Evolutionary conservation across 495 filamentous ascomycete genomes (phyloP), one percentile per base, ranked within the genome.

Genomic region (Podospora pseudoanserina): DNA sequence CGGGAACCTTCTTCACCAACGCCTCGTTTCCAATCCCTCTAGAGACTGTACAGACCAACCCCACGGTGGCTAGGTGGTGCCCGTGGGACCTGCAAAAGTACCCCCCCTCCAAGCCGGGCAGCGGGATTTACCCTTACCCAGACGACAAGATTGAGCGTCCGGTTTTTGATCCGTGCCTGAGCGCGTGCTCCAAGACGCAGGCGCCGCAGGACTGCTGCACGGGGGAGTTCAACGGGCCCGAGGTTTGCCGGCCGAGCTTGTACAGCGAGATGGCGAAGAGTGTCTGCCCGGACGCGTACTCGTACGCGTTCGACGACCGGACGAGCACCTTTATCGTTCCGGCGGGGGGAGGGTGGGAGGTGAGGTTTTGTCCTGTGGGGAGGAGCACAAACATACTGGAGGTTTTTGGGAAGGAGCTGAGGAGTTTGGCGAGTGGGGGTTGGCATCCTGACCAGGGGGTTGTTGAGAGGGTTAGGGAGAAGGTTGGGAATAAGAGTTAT

Each of bases 241-340:
- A 79, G 53, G 77, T 75, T 13, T 94, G 91, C 79, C 71, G 77
- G 69, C 88, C 90, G 6, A 84, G 83, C 59, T 67, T 82, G 26
- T 94, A 92, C 74, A 86, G 85, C 65, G 82, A 75, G 66, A 74
- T 79, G 20, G 89, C 89, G 34, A 94, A 94, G 82, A 77, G 68
- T 19, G 84, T 93, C 18, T 94, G 91, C 76, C 91, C 91, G 2
- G 91, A 94, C 78, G 91, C 91, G 19, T 94, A 94, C 76, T 90
- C 87, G 73, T 94, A 85, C 73, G 90, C 91, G 11, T 94, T 86
- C 70, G 90, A 94, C 72, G 92, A 94, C 78, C 79, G 86, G 63
- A 84, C 83, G 5, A 89, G 86, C 57, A 94, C 91, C 0, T 94
- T 94, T 75, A 89, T 91, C 67, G 84, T 92, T 7, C 90, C 91